Evolutionary conservation across 208 protist species (phyloP).

Genomic region (Spongospora subterranea): DNA sequence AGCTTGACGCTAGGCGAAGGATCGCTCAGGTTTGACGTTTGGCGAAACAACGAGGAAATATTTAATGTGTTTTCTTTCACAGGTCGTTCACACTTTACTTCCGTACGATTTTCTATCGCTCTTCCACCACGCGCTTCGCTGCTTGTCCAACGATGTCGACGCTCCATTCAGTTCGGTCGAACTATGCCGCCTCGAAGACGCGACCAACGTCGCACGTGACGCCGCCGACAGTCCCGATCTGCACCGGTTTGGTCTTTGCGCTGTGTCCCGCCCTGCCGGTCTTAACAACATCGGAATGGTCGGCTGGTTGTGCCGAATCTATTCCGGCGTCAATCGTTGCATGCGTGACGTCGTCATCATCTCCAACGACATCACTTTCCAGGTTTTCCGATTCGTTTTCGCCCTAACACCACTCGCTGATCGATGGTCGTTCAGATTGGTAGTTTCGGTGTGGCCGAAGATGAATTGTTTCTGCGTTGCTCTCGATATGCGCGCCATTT

Average conservation of each 20-base stretch:
- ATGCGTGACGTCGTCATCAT: conserved; percentile 91
- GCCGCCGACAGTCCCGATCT: not conserved
- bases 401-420: conserved; percentile 21
- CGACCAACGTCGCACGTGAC: not conserved
- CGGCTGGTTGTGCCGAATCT: conserved; percentile 78
- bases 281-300: conserved; percentile 91
- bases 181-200: not conserved
- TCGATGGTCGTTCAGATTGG: conserved; percentile 78
- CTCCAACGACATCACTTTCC: conserved; percentile 96
- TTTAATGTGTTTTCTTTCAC: not conserved
- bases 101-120: conserved; percentile 58
- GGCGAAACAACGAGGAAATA: not conserved
- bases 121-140: conserved; percentile 13
- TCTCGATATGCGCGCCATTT: conserved; percentile 83
- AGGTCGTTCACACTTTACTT: conserved; percentile 15
- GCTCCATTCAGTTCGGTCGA: not conserved
- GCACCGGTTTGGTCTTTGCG: not conserved
- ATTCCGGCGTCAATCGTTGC: conserved; percentile 70
- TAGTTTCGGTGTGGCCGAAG: conserved; percentile 90
- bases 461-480: conserved; percentile 86
- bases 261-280: conserved; percentile 19
- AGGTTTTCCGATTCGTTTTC: conserved; percentile 90
- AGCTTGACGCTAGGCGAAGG: not conserved
- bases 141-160: not conserved
- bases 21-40: conserved; percentile 20